Conservation (phyloP, 2,329 filamentous ascomycete genomes). For the Penicillium sp. region DNA sequence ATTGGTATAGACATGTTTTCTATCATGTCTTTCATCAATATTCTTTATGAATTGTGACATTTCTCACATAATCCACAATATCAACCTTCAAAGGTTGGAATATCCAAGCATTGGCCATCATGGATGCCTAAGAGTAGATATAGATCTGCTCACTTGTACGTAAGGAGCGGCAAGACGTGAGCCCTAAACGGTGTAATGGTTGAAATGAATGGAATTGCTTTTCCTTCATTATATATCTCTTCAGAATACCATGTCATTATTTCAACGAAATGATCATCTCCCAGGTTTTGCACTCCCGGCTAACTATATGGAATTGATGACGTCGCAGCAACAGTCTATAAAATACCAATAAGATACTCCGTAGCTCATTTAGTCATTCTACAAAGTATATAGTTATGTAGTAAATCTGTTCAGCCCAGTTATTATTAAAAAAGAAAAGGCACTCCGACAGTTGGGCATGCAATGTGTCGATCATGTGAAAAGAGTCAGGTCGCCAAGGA, state of each 20-base stretch:
- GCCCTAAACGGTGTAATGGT: neutral
- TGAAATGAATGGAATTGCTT: neutral
- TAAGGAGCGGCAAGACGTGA: neutral
- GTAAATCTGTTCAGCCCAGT: neutral
- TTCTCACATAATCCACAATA: neutral
- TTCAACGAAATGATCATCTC: neutral
- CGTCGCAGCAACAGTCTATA: neutral
- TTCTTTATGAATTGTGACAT: neutral
- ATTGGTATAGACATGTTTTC: too few species aligned
- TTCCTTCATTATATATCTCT: neutral
- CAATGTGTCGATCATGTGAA: conserved; percentile 21
- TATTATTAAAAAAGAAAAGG: neutral
- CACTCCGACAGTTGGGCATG: conserved; percentile 24
- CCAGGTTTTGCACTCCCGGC: neutral
- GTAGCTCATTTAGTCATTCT: neutral
- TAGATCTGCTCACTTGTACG: too few species aligned
- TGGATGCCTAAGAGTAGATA: too few species aligned
- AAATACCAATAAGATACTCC: neutral
- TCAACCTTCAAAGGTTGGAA: too few species aligned
- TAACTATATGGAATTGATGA: neutral
- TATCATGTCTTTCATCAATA: too few species aligned
- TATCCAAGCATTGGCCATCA: neutral
- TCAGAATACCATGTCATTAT: neutral
- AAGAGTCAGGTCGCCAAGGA: conserved; percentile 17
- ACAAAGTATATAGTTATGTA: too few species aligned